Percentiles rank a stretch among this genome's conserved stretches.
Conservation (phyloP, 2,329 filamentous ascomycete species). For the Ophiostoma tasmaniense region DNA sequence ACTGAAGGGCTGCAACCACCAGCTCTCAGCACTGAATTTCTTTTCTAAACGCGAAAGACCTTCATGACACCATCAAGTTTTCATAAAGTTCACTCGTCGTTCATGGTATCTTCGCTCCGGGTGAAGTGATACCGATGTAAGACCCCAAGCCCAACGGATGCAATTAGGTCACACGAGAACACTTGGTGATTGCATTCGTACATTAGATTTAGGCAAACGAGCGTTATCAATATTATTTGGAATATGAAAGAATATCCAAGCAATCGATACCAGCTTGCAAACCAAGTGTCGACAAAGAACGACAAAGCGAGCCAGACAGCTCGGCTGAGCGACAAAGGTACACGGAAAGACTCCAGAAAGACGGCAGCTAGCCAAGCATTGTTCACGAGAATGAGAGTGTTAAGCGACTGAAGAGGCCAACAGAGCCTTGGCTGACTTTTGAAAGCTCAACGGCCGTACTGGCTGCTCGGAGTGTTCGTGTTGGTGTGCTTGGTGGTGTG, state of each 20-base stretch:
- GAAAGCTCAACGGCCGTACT: neutral
- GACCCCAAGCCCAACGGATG: neutral
- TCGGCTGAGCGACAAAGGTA: neutral
- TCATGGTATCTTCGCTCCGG: neutral
- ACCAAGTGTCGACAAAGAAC: neutral
- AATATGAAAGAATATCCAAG: too few species aligned
- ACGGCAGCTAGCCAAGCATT: neutral
- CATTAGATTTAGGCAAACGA: neutral
- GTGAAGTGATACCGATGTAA: neutral
- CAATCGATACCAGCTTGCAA: too few species aligned
- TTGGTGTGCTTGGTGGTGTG: neutral
- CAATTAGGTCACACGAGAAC: neutral
- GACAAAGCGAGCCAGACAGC: neutral
- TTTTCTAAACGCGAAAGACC: neutral
- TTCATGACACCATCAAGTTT: neutral
- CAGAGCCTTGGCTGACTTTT: too few species aligned
- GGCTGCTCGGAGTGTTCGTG: neutral
- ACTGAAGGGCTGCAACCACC: too few species aligned
- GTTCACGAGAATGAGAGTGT: too few species aligned
- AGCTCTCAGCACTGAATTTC: too few species aligned
- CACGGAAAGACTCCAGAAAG: neutral
- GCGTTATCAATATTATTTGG: neutral
- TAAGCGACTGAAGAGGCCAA: too few species aligned
- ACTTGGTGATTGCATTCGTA: neutral
- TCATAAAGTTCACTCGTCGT: neutral